Percentiles rank a stretch among this genome's conserved stretches.
These are phyloP conservation scores for Leishmania lainsoni DNA, from an alignment of 208 protist species.

Conservation along the genomic window DNA sequence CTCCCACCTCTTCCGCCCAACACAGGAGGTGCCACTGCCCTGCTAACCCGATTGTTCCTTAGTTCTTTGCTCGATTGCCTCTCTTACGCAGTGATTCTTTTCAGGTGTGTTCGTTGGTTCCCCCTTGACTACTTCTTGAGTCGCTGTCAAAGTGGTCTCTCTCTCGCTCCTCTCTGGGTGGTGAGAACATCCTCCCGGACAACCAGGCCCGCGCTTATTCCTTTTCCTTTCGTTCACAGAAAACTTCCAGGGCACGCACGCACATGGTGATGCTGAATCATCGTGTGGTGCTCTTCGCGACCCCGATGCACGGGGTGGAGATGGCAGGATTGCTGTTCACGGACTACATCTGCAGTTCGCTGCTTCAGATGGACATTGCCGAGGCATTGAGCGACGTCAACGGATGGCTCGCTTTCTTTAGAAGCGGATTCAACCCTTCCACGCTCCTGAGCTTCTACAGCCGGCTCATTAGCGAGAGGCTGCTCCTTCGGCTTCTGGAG, in stretches of 20 bases:
- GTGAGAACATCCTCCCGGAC: background rate
- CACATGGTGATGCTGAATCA: conserved; percentile 7
- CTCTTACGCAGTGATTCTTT: background rate
- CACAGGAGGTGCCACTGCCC: conserved; percentile 4
- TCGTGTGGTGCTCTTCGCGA: conserved; percentile 26
- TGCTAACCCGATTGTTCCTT: conserved; percentile 8
- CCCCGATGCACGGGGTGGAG: conserved; percentile 37
- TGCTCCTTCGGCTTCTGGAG: conserved; percentile 59
- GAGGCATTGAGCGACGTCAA: conserved; percentile 41
- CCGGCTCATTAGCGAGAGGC: conserved; percentile 33
- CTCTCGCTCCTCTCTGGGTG: background rate
- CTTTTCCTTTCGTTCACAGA: background rate
- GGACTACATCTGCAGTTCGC: conserved; percentile 54
- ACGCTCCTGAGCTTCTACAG: conserved; percentile 32
- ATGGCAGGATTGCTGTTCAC: conserved; percentile 51
- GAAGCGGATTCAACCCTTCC: conserved; percentile 28
- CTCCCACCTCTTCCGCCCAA: conserved; percentile 1
- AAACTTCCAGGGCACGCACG: background rate
- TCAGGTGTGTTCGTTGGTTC: background rate
- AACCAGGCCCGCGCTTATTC: background rate
- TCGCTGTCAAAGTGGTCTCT: background rate
- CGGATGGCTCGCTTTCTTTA: conserved; percentile 27
- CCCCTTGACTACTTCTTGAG: background rate
- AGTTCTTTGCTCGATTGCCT: conserved; percentile 14
- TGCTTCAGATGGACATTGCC: conserved; percentile 52